A percentile compares a stretch with the other conserved stretches of the same genome.
Evolutionary conservation across 805 yeast species (phyloP).

Genomic region (Cyberlindnera mississippiensis): DNA sequence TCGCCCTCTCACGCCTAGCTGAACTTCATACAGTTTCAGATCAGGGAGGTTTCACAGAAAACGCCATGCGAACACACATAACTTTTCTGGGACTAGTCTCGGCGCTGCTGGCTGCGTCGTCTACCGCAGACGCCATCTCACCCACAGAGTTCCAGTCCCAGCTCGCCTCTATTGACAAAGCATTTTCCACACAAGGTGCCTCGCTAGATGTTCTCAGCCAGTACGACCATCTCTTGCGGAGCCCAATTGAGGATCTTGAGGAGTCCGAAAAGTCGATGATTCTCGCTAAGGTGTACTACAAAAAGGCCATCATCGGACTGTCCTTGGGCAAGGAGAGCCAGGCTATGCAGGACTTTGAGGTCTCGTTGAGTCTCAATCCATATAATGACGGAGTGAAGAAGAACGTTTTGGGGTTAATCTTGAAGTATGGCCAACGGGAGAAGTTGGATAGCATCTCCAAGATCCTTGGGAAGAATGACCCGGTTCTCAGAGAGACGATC

Average conservation of each 20-base stretch:
- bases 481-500: conserved; percentile 15
- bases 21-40: too few species aligned
- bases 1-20: not conserved
- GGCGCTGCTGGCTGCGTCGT: conserved; percentile 3
- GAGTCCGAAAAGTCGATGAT: conserved; percentile 7
- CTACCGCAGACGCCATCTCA: conserved; percentile 4
- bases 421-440: conserved; percentile 49
- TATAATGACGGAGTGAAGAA: conserved; percentile 43
- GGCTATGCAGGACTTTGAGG: conserved; percentile 51
- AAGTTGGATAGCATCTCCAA: conserved; percentile 23
- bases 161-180: conserved; percentile 17
- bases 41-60: too few species aligned
- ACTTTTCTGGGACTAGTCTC: conserved; percentile 1
- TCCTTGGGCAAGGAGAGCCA: conserved; percentile 49
- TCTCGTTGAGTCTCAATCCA: conserved; percentile 40
- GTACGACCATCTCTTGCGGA: conserved; percentile 20
- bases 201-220: conserved; percentile 18
- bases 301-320: conserved; percentile 58
- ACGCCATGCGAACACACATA: conserved; percentile 5
- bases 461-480: conserved; percentile 11
- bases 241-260: conserved; percentile 7
- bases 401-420: conserved; percentile 44
- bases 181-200: conserved; percentile 19
- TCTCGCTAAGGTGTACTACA: conserved; percentile 47
- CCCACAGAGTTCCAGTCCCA: conserved; percentile 12